Evolutionary conservation across 768 basidiomycete genomes (phyloP), one percentile per base, ranked within the genome.

Genomic region (Roridomyces roridus): DNA sequence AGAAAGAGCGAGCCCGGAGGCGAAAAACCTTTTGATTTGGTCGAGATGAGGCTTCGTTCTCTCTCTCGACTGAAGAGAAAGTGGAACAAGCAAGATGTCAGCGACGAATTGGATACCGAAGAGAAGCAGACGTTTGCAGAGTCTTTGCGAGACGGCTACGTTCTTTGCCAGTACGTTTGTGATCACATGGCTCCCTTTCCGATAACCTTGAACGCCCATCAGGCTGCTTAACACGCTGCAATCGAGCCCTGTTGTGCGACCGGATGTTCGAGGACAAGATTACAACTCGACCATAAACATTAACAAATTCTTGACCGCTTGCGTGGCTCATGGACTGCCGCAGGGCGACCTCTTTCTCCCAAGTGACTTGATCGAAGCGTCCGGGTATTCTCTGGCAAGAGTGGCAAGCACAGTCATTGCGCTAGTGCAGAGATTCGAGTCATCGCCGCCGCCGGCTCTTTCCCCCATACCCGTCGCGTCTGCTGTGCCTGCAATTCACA

Each of bases 131-230:
- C 53, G 10, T 88, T 87, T 58, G 71, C 74, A n/a, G 84, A 86
- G 44, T 82, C 84, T 1, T 66, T 88, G 57, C 71, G 80, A 60
- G 87, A 88, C 65, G 87, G 87, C 0, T 81, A 85, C 55, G 74
- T 88, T 18, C 75, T 88, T 9, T 88, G 87, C 78, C 82, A 85
- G 87, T 87, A 58, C 72, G 86, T 80, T 21, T 50, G 18, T 18
- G 28, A 41, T 18, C 6, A 18, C 1, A 20, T 23, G 2, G 8
- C 11, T 1, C 14, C 25, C 51, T 52, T 20, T 58, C 46, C 37
- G 15, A 23, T 44, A 35, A 8, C 29, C 28, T 39, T 46, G 29
- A 28, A 34, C 31, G 15, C 31, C 41, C 37, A 21, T 21, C 62
- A 87, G 86, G 60, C 77, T 85, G 53, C 73, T 84, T 67, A 85